Evolutionary conservation across 495 filamentous ascomycete genomes (phyloP).

Genomic region (Hypoxylon lienhwacheense): DNA sequence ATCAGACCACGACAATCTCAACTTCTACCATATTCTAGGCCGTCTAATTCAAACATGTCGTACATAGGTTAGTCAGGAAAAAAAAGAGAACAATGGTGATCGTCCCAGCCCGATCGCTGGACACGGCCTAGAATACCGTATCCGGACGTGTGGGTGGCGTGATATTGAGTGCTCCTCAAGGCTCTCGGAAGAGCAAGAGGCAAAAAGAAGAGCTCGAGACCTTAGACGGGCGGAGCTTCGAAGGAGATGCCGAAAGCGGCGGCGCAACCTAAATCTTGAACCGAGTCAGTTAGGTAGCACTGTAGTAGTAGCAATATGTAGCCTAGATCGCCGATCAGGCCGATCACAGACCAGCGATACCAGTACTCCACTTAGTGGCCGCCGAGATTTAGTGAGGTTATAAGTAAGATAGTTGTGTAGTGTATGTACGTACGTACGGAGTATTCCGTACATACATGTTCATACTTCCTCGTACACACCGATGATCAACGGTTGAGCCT

Average conservation of each 20-base stretch:
- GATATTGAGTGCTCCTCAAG: slow-evolving; percentile 11
- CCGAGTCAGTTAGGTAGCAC: slow-evolving; percentile 27
- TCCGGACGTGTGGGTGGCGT: slow-evolving; percentile 28
- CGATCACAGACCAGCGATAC: slow-evolving; percentile 25
- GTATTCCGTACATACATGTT: too few species aligned
- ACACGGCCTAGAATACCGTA: slow-evolving; percentile 25
- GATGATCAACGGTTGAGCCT: slow-evolving; percentile 7
- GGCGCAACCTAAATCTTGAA: slow-evolving; percentile 11
- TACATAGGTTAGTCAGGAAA: slow-evolving; percentile 17
- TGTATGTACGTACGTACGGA: too few species aligned
- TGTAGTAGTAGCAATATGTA: not conserved
- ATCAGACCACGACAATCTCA: slow-evolving; percentile 3
- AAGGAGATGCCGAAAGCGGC: slow-evolving; percentile 32
- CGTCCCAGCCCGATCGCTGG: slow-evolving; percentile 6
- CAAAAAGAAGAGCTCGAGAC: not conserved
- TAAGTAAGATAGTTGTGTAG: too few species aligned
- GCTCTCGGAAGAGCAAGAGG: not conserved
- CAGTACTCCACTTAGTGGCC: slow-evolving; percentile 11
- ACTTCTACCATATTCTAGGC: slow-evolving; percentile 29
- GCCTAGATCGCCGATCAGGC: slow-evolving; percentile 30
- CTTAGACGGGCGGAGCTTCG: not conserved
- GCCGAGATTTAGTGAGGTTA: slow-evolving; percentile 3
- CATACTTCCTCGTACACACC: too few species aligned
- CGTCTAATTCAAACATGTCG: slow-evolving; percentile 21
- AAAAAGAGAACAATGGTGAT: slow-evolving; percentile 17